Evolutionary conservation across 164 flowering plant species (phyloP).

Genomic region (Cinnamomum micranthum): DNA sequence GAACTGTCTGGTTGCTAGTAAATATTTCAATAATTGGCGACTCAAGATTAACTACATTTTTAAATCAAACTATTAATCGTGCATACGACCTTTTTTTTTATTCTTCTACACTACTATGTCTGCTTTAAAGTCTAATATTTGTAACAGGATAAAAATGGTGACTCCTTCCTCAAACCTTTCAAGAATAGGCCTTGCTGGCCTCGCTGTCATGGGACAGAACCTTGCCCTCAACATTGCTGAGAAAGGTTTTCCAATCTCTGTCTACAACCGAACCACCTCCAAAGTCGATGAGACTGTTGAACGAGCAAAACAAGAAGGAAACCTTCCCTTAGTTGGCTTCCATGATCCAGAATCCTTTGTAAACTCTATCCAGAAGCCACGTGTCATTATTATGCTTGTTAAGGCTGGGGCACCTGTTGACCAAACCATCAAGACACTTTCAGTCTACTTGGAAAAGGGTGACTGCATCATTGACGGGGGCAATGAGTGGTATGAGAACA

Average conservation of each 20-base stretch:
- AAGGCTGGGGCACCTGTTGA: constrained; percentile 84
- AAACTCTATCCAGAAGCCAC: constrained; percentile 54
- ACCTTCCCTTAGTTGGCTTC: constrained; percentile 52
- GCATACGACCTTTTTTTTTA: no score
- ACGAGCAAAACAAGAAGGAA: constrained; percentile 54
- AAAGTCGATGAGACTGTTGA: constrained; percentile 66
- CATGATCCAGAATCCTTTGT: constrained; percentile 62
- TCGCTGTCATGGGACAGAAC: constrained; percentile 80
- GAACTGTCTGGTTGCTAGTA: no score
- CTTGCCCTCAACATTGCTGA: constrained; percentile 73
- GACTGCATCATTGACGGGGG: constrained; percentile 79
- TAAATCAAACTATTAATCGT: no score
- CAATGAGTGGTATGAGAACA: constrained; percentile 76
- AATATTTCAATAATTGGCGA: no score
- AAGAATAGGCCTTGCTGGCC: constrained; percentile 71
- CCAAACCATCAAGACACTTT: constrained; percentile 61
- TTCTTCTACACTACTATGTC: no score
- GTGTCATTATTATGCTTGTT: constrained; percentile 65
- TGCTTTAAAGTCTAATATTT: background rate
- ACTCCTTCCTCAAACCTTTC: constrained; percentile 25
- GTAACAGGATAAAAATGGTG: constrained; percentile 30
- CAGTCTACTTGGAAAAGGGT: constrained; percentile 55
- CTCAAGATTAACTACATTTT: no score
- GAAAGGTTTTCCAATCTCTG: constrained; percentile 71
- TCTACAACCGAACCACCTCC: constrained; percentile 57